phyloP scores from a whole-genome alignment of 768 basidiomycete species.

The Melanogaster broomeanus region DNA sequence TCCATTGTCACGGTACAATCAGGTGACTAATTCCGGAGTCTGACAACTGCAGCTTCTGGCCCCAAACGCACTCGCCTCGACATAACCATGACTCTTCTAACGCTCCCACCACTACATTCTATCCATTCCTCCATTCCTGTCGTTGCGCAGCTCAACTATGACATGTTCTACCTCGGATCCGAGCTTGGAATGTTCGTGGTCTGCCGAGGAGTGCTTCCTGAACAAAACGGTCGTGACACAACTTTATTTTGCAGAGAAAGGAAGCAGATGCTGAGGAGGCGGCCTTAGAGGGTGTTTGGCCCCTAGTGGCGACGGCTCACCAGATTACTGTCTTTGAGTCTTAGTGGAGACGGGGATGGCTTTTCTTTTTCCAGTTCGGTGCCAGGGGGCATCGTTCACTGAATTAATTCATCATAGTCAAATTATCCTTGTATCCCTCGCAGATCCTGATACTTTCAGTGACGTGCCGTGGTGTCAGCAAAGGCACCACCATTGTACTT shows the following conservation, averaged over 20 bases:
- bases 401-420: no score
- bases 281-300: constrained; percentile 29
- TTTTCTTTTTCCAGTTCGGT: no score
- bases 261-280: constrained; percentile 31
- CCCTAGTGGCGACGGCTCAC: constrained; percentile 28
- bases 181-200: constrained; percentile 28
- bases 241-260: constrained; percentile 31
- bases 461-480: no score
- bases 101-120: constrained; percentile 27
- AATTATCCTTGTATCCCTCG: no score
- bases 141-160: constrained; percentile 23
- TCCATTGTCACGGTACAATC: neutral
- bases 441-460: no score
- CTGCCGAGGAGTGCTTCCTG: constrained; percentile 18
- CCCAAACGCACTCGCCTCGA: constrained; percentile 27
- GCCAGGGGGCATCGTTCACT: no score
- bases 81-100: constrained; percentile 24
- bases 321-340: constrained; percentile 32
- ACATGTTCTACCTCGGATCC: constrained; percentile 32
- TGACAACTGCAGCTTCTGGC: constrained; percentile 12
- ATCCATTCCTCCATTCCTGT: neutral
- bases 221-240: constrained; percentile 27
- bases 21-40: constrained; percentile 1
- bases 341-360: constrained; percentile 4
- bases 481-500: neutral